Percentiles rank a stretch among this genome's conserved stretches.
Conservation (phyloP, 2,329 filamentous ascomycete species). For the Apiospora phragmitis region DNA sequence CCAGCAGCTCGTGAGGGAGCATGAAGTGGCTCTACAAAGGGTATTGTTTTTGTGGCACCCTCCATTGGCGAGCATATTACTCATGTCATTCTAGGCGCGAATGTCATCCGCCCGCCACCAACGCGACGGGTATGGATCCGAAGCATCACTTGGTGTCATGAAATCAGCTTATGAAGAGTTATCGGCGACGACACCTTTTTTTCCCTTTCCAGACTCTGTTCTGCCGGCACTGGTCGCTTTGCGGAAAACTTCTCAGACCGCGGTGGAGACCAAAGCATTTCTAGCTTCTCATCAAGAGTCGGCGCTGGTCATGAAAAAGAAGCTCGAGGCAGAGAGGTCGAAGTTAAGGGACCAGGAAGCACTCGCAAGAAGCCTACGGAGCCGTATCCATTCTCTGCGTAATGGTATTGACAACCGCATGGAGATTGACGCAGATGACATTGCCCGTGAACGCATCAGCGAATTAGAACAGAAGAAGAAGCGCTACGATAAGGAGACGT, state of each 20-base stretch:
- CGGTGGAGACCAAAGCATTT: conserved; percentile 63
- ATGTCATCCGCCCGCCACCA: background rate
- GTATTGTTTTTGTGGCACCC: conserved; percentile 31
- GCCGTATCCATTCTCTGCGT: conserved; percentile 60
- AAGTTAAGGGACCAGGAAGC: conserved; percentile 55
- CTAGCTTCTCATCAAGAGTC: conserved; percentile 46
- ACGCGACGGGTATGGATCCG: conserved; percentile 15
- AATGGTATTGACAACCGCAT: conserved; percentile 57
- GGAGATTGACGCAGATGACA: conserved; percentile 60
- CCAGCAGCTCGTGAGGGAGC: conserved; percentile 56
- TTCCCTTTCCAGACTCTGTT: conserved; percentile 67
- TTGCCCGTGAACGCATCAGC: conserved; percentile 62
- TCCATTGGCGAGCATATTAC: background rate
- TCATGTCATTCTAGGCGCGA: background rate
- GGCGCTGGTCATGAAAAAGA: conserved; percentile 44
- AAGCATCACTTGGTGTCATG: conserved; percentile 49
- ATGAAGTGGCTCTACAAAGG: conserved; percentile 50
- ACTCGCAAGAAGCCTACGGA: conserved; percentile 51
- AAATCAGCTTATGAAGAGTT: conserved; percentile 67
- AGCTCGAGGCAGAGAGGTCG: conserved; percentile 51
- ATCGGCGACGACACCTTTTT: conserved; percentile 59
- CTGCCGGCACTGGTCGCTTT: conserved; percentile 72
- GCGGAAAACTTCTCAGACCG: conserved; percentile 64
- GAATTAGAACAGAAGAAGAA: conserved; percentile 61
- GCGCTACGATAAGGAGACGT: conserved; percentile 61